Percentiles rank a stretch among this genome's conserved stretches.
These are phyloP conservation scores for Mycogone perniciosa DNA, from an alignment of 2,329 filamentous ascomycete species.

Conservation along the genomic window DNA sequence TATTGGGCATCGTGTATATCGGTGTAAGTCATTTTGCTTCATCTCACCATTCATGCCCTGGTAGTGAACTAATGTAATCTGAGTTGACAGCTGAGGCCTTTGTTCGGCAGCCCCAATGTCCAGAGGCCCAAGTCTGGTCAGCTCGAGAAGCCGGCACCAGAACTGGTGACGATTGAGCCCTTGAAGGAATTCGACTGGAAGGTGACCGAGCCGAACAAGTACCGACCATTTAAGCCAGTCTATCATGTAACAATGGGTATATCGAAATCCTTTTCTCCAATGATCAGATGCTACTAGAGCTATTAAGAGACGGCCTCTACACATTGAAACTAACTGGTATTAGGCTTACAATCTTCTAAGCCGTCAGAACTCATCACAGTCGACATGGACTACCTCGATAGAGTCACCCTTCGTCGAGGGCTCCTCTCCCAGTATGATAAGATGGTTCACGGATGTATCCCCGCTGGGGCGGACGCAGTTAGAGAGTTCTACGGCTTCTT, in stretches of 20 bases:
- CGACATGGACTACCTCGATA: constrained; percentile 43
- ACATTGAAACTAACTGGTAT: neutral
- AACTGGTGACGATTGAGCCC: constrained; percentile 16
- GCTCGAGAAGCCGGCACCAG: neutral
- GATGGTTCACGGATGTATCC: constrained; percentile 37
- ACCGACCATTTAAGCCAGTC: constrained; percentile 45
- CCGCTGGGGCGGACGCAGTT: constrained; percentile 35
- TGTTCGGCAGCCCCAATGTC: neutral
- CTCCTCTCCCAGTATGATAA: constrained; percentile 33
- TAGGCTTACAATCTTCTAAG: constrained; percentile 36
- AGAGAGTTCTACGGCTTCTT: constrained; percentile 44
- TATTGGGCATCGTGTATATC: neutral
- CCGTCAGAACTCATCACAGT: constrained; percentile 48
- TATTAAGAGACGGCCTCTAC: neutral
- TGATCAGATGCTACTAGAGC: neutral
- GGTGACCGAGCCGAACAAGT: constrained; percentile 29
- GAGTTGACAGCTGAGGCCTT: neutral
- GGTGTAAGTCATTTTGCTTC: neutral
- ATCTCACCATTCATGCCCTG: no score
- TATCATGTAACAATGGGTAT: constrained; percentile 52
- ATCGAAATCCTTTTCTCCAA: constrained; percentile 1
- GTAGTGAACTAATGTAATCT: no score
- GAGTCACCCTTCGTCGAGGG: constrained; percentile 34
- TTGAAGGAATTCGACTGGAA: constrained; percentile 35
- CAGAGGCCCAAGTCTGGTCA: no score